These are phyloP conservation scores for Neofusicoccum parvum DNA, from an alignment of 2,329 filamentous ascomycete genomes.

Conservation along the genomic window DNA sequence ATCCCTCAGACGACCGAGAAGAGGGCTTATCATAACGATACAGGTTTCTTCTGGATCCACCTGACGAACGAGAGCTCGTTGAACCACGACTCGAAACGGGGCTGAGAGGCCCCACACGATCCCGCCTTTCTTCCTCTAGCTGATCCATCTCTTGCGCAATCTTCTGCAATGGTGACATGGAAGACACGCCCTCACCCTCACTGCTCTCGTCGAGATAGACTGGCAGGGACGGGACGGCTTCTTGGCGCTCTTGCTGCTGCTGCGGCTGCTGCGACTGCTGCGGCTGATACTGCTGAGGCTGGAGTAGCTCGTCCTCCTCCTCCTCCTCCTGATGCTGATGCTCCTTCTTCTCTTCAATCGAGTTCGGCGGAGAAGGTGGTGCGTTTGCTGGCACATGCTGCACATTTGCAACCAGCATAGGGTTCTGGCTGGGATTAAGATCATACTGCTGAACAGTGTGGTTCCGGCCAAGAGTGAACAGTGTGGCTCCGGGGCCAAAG, in stretches of 20 bases:
- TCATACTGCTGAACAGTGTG: slow-evolving; percentile 95
- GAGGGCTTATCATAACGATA: slow-evolving; percentile 51
- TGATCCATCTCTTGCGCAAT: slow-evolving; percentile 72
- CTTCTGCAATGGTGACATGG: slow-evolving; percentile 71
- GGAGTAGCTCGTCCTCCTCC: slow-evolving; percentile 22
- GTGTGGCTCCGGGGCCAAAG: slow-evolving; percentile 84
- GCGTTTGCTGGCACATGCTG: slow-evolving; percentile 80
- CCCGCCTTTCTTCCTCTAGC: slow-evolving; percentile 61
- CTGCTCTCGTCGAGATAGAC: slow-evolving; percentile 60
- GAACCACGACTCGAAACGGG: slow-evolving; percentile 67
- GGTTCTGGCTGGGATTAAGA: slow-evolving; percentile 69
- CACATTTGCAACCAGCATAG: slow-evolving; percentile 79
- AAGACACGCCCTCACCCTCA: slow-evolving; percentile 59
- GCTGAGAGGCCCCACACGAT: slow-evolving; percentile 67
- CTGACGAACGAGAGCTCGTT: slow-evolving; percentile 55
- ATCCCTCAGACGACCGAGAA: slow-evolving; percentile 36
- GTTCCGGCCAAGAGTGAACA: slow-evolving; percentile 88
- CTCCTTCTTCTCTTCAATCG: slow-evolving; percentile 69
- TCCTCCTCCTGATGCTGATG: slow-evolving; percentile 29
- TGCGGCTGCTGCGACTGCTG: slow-evolving; percentile 32
- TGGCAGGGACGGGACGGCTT: slow-evolving; percentile 35
- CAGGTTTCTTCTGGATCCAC: slow-evolving; percentile 45
- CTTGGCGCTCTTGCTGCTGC: slow-evolving; percentile 30
- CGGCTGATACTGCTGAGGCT: slow-evolving; percentile 47
- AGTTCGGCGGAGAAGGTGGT: slow-evolving; percentile 80